Conservation (phyloP, 1,284 basidiomycete genomes). For the Sporisorium exsertum region DNA sequence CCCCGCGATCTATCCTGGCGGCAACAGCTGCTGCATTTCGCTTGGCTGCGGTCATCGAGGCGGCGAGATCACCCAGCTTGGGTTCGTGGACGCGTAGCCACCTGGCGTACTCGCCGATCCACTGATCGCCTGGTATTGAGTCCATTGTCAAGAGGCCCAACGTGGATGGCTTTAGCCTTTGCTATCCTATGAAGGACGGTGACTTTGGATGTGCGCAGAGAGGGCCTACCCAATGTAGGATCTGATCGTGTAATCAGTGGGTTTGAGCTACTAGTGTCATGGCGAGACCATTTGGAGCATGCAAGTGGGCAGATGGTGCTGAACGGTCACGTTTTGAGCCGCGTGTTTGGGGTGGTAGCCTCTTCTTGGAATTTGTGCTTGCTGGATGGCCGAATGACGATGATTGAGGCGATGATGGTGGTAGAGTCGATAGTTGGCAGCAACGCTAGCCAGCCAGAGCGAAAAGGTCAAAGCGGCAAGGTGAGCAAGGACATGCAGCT, state of each 20-base stretch:
- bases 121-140: conserved; percentile 50
- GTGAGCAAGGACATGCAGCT: not conserved
- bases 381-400: not conserved
- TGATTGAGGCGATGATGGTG: not conserved
- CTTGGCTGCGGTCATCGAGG: conserved; percentile 18
- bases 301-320: not conserved
- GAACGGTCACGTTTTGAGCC: not conserved
- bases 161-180: not conserved
- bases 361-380: not conserved
- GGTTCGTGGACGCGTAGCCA: conserved; percentile 59
- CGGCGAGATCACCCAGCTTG: conserved; percentile 44
- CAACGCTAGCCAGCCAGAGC: not conserved
- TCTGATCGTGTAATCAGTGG: not conserved
- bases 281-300: conserved; percentile 1
- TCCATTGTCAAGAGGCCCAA: conserved; percentile 31
- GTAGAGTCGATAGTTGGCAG: not conserved
- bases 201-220: not conserved
- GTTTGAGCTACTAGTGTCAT: not conserved
- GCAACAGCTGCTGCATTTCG: conserved; percentile 3
- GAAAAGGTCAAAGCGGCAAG: conserved; percentile 1
- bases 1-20: not conserved
- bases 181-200: not conserved
- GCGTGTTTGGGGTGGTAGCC: not conserved
- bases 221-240: not conserved
- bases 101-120: conserved; percentile 55